phyloP scores from a whole-genome alignment of 2,329 filamentous ascomycete genomes.

The Xylariales sp. region DNA sequence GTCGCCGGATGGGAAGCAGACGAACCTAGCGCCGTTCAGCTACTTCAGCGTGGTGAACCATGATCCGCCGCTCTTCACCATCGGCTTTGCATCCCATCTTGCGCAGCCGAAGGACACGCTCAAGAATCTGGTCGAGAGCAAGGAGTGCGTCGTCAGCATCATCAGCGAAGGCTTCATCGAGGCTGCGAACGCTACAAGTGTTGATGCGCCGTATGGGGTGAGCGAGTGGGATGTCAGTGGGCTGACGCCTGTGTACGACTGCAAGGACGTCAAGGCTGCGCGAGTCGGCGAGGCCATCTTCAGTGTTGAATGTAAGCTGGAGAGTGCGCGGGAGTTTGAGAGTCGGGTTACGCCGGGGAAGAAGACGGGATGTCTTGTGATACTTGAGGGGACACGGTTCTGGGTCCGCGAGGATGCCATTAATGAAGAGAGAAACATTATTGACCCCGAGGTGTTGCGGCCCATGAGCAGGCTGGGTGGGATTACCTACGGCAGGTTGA shows the following conservation, averaged over 20 bases:
- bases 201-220: conserved; percentile 72
- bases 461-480: conserved; percentile 79
- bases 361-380: conserved; percentile 68
- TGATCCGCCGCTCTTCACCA: conserved; percentile 78
- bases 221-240: conserved; percentile 79
- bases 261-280: conserved; percentile 55
- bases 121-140: conserved; percentile 64
- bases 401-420: conserved; percentile 88
- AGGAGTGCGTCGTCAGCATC: conserved; percentile 82
- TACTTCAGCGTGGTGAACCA: conserved; percentile 82
- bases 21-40: conserved; percentile 81
- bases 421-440: conserved; percentile 66
- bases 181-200: conserved; percentile 75
- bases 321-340: conserved; percentile 73
- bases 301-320: conserved; percentile 73
- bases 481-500: conserved; percentile 73
- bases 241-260: conserved; percentile 62
- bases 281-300: conserved; percentile 76
- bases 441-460: conserved; percentile 72
- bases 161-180: conserved; percentile 81
- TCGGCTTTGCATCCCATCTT: conserved; percentile 44
- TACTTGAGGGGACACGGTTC: conserved; percentile 81
- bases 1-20: conserved; percentile 52
- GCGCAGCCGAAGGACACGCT: conserved; percentile 71
- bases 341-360: conserved; percentile 64